phyloP scores from a whole-genome alignment of 2,329 filamentous ascomycete genomes.

The Penicillium olsonii region DNA sequence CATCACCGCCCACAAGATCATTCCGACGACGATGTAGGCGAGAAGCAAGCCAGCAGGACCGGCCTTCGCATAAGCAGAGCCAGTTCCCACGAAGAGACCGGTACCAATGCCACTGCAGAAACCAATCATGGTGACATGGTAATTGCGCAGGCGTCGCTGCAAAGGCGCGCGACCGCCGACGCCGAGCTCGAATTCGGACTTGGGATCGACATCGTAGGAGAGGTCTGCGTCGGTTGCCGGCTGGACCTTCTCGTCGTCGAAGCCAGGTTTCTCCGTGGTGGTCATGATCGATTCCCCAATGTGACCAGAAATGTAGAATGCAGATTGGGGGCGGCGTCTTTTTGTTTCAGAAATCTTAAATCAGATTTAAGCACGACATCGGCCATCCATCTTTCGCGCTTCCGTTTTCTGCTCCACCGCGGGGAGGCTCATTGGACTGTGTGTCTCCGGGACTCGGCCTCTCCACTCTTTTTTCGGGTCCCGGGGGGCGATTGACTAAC shows the following conservation, averaged over 20 bases:
- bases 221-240: constrained; percentile 10
- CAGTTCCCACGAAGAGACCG: constrained; percentile 81
- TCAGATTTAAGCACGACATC: constrained; percentile 21
- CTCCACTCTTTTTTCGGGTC: constrained; percentile 11
- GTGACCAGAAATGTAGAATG: not conserved
- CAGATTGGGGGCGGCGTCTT: constrained; percentile 5
- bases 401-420: constrained; percentile 13
- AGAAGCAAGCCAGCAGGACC: constrained; percentile 75
- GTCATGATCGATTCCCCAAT: not conserved
- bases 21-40: constrained; percentile 60
- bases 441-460: not conserved
- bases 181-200: constrained; percentile 34
- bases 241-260: constrained; percentile 15
- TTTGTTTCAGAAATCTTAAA: constrained; percentile 12
- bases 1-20: constrained; percentile 86
- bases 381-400: constrained; percentile 1
- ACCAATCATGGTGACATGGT: constrained; percentile 37
- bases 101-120: constrained; percentile 56
- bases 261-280: constrained; percentile 19
- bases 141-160: constrained; percentile 37
- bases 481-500: constrained; percentile 13
- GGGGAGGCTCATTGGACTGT: constrained; percentile 16
- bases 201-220: constrained; percentile 17
- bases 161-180: constrained; percentile 35
- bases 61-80: constrained; percentile 67